These are phyloP conservation scores for Drosera capensis DNA, from an alignment of 148 eudicot species.

Conservation along the genomic window DNA sequence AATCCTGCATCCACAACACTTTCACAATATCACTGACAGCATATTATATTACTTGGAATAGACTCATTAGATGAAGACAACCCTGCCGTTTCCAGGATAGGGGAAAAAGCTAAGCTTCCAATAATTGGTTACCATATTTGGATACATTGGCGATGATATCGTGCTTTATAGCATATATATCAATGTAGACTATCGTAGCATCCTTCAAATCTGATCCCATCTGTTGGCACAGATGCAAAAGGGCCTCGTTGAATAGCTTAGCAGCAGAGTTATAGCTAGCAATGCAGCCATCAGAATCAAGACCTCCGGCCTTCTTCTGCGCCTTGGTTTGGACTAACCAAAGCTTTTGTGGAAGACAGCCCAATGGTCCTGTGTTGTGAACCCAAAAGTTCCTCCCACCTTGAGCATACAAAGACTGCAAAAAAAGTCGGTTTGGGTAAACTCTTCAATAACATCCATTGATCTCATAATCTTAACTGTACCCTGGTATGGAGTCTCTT, in stretches of 20 bases:
- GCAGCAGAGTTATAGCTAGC: constrained; percentile 60
- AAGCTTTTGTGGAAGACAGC: constrained; percentile 84
- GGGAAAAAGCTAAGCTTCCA: background rate
- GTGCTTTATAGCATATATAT: constrained; percentile 72
- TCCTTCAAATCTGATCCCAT: constrained; percentile 48
- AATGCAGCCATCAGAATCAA: constrained; percentile 56
- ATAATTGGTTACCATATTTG: constrained; percentile 43
- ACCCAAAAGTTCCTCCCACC: constrained; percentile 85
- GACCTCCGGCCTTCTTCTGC: constrained; percentile 18
- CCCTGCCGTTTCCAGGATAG: background rate
- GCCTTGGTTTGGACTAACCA: constrained; percentile 25
- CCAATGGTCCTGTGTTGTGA: constrained; percentile 92
- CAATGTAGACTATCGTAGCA: constrained; percentile 66
- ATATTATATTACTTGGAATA: background rate
- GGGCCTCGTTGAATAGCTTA: constrained; percentile 45
- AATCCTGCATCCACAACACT: constrained; percentile 35
- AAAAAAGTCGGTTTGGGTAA: background rate
- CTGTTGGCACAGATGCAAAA: constrained; percentile 28
- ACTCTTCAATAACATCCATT: background rate
- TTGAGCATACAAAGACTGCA: constrained; percentile 47
- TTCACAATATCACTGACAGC: background rate
- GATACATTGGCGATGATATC: constrained; percentile 60
- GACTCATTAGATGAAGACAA: background rate
- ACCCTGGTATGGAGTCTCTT: background rate
- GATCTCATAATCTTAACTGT: too few relatives aligned